Conservation (phyloP, 2,329 filamentous ascomycete genomes). For the Paraphaeosphaeria sporulosa region DNA sequence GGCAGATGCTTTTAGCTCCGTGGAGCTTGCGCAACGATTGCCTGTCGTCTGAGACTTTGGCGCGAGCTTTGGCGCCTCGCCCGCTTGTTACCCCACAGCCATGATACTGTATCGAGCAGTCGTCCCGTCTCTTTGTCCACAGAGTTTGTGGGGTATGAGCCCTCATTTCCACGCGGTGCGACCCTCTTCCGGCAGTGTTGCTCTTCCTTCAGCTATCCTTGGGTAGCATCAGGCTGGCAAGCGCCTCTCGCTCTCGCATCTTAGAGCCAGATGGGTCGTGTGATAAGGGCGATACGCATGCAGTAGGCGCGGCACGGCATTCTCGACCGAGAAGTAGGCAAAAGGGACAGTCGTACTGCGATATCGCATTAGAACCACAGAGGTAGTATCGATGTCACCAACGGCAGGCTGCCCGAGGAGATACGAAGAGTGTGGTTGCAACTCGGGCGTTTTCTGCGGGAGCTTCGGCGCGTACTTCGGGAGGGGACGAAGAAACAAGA, state of each 20-base stretch:
- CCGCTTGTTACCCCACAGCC: background rate
- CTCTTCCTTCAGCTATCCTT: slow-evolving; percentile 15
- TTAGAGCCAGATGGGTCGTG: slow-evolving; percentile 8
- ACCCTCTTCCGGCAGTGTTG: slow-evolving; percentile 18
- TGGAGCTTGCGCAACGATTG: slow-evolving; percentile 2
- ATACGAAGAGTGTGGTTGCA: background rate
- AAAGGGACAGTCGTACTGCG: slow-evolving; percentile 14
- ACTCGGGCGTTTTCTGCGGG: background rate
- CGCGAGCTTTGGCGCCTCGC: background rate
- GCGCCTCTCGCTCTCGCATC: slow-evolving; percentile 17
- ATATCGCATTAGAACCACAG: slow-evolving; percentile 19
- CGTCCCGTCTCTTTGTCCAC: slow-evolving; percentile 7
- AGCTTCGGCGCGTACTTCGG: background rate
- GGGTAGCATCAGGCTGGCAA: slow-evolving; percentile 20
- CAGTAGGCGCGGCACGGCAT: slow-evolving; percentile 16
- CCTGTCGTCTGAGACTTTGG: background rate
- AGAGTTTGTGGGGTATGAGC: slow-evolving; percentile 8
- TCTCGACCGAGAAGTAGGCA: slow-evolving; percentile 8
- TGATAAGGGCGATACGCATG: slow-evolving; percentile 16
- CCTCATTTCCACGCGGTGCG: slow-evolving; percentile 15
- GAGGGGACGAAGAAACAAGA: background rate
- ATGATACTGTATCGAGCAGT: slow-evolving; percentile 6
- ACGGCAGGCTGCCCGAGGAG: background rate
- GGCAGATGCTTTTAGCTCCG: background rate
- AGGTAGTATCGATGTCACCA: slow-evolving; percentile 22